Evolutionary conservation across 805 yeast species (phyloP).

Genomic region (Lipomyces chichibuensis): DNA sequence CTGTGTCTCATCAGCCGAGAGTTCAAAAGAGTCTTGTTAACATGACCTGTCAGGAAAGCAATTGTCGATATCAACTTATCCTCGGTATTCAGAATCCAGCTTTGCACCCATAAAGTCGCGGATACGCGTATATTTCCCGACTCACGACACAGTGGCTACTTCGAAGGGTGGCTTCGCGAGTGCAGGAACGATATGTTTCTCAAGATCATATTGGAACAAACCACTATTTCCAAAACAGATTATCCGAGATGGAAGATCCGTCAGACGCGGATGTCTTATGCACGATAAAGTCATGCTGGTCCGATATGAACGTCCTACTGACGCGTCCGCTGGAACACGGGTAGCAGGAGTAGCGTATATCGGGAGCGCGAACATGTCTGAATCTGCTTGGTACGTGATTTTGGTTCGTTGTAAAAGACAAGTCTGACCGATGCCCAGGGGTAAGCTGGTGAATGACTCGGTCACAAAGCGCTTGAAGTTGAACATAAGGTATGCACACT

Average conservation of each 20-base stretch:
- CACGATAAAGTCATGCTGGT: conserved; percentile 34
- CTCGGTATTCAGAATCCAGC: not conserved
- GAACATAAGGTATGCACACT: conserved; percentile 12
- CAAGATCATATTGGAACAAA: conserved; percentile 23
- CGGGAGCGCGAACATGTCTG: conserved; percentile 36
- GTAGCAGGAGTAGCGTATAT: conserved; percentile 24
- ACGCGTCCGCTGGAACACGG: conserved; percentile 9
- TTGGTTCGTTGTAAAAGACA: not conserved
- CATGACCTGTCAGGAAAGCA: conserved; percentile 5
- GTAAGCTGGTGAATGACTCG: conserved; percentile 27
- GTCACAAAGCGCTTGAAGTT: conserved; percentile 16
- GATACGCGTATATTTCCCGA: conserved; percentile 32
- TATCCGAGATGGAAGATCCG: conserved; percentile 28
- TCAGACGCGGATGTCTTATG: conserved; percentile 30
- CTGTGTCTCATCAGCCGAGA: no score
- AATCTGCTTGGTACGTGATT: conserved; percentile 31
- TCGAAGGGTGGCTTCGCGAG: conserved; percentile 25
- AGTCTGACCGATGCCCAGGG: conserved; percentile 21
- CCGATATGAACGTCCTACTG: conserved; percentile 14
- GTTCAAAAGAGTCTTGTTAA: not conserved
- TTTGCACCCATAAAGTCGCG: conserved; percentile 10
- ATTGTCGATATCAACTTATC: conserved; percentile 4
- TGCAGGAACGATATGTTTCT: conserved; percentile 34
- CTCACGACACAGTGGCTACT: conserved; percentile 31
- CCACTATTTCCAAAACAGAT: conserved; percentile 28